A percentile compares a stretch with the other conserved stretches of the same genome.
phyloP scores from a whole-genome alignment of 192 early-diverging fungal genomes.

The Gryganskiella cystojenkinii region DNA sequence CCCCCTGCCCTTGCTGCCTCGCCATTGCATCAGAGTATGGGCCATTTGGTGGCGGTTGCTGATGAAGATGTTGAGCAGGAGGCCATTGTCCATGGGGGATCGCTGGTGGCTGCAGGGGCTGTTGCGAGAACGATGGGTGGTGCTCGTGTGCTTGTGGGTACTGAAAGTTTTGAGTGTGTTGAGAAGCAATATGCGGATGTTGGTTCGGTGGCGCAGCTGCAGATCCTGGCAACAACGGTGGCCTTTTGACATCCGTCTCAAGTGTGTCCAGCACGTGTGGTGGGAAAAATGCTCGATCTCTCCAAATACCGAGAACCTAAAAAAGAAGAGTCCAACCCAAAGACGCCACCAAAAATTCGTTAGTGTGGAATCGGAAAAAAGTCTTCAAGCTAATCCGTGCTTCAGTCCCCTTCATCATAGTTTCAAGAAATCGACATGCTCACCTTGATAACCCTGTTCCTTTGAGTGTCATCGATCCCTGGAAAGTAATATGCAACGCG shows the following conservation, averaged over 20 bases:
- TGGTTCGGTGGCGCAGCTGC: background rate
- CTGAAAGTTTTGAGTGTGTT: background rate
- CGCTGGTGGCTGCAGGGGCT: constrained; percentile 3
- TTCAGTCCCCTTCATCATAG: background rate
- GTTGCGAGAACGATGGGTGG: background rate
- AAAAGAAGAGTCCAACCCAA: too few species aligned
- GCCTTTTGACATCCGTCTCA: constrained; percentile 38
- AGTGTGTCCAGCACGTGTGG: constrained; percentile 35
- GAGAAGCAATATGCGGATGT: background rate
- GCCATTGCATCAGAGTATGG: background rate
- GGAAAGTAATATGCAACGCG: constrained; percentile 59
- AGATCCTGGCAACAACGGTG: constrained; percentile 17
- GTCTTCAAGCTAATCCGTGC: too few species aligned
- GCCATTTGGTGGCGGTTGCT: background rate
- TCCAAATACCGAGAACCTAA: constrained; percentile 58
- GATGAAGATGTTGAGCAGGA: background rate
- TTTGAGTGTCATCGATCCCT: constrained; percentile 46
- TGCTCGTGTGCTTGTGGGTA: constrained; percentile 7
- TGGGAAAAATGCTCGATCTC: constrained; percentile 42
- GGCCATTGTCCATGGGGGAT: background rate
- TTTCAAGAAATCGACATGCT: background rate
- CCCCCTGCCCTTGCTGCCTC: constrained; percentile 1
- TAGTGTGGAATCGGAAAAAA: background rate
- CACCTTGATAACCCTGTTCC: constrained; percentile 63
- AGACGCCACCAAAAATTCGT: background rate